Base-by-base conservation (phyloP, 169 alveolate species). In the Eimeria maxima region DNA sequence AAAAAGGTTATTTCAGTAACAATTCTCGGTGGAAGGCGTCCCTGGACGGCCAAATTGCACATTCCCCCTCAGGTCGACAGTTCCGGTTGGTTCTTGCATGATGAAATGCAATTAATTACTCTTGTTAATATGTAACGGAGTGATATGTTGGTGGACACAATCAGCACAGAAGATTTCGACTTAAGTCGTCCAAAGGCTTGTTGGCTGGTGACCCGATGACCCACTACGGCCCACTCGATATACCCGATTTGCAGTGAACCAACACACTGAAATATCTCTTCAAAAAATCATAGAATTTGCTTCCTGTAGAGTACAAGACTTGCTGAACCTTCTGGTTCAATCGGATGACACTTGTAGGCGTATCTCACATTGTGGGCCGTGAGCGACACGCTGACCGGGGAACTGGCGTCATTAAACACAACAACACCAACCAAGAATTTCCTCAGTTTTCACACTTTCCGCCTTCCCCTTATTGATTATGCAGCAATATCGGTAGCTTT, bases 171-270 rank as follows among this genome's bases (percentile, higher is more conserved):
- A 2, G 10, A 24, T 65, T 13, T 65, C 0, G n/a, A n/a, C 74
- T 24, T 33, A 65, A 65, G 74, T 0, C 0, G 18, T 24, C 44
- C 78, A 5, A 4, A n/a, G 78, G 45, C 45, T 29, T 29, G 20
- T 67, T 67, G 78, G 78, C 78, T 67, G 45, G 78, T 67, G 78
- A 67, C 78, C 78, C 78, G 47, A n/a, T 45, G 45, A 27, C 24
- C 44, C 78, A 3, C 10, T 67, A 24, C 38, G 4, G 74, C 38
- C 74, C 3, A 38, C 8, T 65, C 14, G 42, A 65, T 1, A 33
- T 33, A 33, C 38, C 38, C 0, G 74, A 38, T 13, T 7, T 24
- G 18, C 47, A 29, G 11, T 8, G 20, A 7, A 13, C 7, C 45
- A 29, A 67, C 13, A n/a, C 47, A 16, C 44, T 67, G 78, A 29